Conservation (phyloP, 257 asterid species). For the Dorcoceras hygrometricum region DNA sequence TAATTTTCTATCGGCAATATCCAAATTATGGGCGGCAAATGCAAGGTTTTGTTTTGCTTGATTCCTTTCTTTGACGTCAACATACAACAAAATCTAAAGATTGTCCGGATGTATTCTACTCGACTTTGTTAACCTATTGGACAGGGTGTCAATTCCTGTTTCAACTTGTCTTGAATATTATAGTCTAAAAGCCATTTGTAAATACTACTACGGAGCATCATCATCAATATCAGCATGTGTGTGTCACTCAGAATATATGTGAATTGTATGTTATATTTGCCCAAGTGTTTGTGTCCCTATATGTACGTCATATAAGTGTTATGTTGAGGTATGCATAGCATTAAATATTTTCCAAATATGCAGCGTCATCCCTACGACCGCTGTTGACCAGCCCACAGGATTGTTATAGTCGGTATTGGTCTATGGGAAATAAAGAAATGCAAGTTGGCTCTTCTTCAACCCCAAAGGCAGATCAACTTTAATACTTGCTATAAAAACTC, state of each 20-base stretch:
- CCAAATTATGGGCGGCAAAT: background rate
- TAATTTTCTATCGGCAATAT: background rate
- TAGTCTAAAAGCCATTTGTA: no score
- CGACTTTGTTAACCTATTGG: background rate
- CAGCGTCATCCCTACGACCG: background rate
- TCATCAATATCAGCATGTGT: no score
- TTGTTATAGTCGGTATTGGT: background rate
- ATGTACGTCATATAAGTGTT: no score
- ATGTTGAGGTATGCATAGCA: background rate
- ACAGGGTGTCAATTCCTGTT: no score
- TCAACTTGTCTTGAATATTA: background rate
- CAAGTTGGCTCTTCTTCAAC: constrained; percentile 12
- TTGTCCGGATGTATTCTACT: no score
- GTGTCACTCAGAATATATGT: no score
- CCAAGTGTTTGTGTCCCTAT: no score
- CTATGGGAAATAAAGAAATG: background rate
- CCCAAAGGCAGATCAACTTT: constrained; percentile 16
- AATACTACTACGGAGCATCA: no score
- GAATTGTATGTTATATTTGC: no score
- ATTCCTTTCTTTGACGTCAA: background rate
- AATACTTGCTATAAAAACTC: background rate
- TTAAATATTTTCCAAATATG: no score
- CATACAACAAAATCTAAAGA: background rate
- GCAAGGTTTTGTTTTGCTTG: background rate
- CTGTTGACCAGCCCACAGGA: background rate